Percentiles rank a stretch among this genome's conserved stretches.
Evolutionary conservation across 805 yeast species (phyloP).

Genomic region (Cyberlindnera nakhonratchasimensis): DNA sequence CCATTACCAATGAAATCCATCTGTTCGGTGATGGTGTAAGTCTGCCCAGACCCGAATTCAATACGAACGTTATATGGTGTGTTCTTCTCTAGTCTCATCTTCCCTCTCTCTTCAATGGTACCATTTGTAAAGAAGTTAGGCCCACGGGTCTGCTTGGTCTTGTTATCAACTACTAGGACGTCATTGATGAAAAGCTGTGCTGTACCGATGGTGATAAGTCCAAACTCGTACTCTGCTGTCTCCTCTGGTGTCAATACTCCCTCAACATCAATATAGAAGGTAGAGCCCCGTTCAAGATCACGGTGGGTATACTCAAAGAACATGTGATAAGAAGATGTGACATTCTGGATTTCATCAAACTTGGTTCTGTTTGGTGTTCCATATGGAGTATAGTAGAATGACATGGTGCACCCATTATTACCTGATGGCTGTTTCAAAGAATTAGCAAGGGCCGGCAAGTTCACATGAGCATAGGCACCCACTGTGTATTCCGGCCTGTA

Average conservation of each 20-base stretch:
- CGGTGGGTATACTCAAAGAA: conserved; percentile 30
- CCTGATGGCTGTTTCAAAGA: conserved; percentile 26
- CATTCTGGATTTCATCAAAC: conserved; percentile 28
- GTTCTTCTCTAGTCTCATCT: conserved; percentile 40
- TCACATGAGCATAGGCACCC: conserved; percentile 36
- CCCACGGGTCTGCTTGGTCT: conserved; percentile 48
- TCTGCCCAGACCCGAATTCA: conserved; percentile 50
- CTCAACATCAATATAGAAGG: conserved; percentile 46
- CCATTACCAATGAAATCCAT: conserved; percentile 34
- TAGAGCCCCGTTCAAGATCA: conserved; percentile 15
- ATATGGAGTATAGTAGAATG: conserved; percentile 28
- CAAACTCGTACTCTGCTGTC: conserved; percentile 48
- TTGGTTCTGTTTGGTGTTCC: conserved; percentile 23
- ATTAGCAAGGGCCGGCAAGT: conserved; percentile 34
- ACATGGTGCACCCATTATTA: conserved; percentile 25
- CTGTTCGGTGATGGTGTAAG: conserved; percentile 26
- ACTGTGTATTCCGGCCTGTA: conserved; percentile 29
- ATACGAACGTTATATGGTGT: conserved; percentile 42
- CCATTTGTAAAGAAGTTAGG: conserved; percentile 52
- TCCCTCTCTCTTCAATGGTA: conserved; percentile 46
- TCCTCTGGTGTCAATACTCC: conserved; percentile 46
- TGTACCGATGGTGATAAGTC: conserved; percentile 50
- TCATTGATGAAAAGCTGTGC: conserved; percentile 53
- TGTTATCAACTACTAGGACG: conserved; percentile 52
- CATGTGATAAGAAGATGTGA: conserved; percentile 26